Evolutionary conservation across 768 basidiomycete species (phyloP), one percentile per base, ranked within the genome.

Genomic region (Rhizopogon salebrosus): DNA sequence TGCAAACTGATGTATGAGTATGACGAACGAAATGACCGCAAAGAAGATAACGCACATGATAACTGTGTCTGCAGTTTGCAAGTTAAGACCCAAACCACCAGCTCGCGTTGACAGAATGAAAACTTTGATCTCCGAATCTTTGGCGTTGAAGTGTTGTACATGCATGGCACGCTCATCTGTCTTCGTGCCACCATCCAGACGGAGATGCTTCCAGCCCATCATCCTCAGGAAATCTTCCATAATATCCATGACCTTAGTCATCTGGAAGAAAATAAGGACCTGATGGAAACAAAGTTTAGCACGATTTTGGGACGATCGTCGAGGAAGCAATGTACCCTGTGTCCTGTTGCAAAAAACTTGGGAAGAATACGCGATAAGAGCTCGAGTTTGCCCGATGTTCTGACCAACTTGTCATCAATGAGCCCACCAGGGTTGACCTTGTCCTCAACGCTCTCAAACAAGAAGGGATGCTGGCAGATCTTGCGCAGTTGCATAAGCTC

Each of bases 261-360:
- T 98, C 72, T 99, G 97, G 85, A 98, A 98, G 83, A 99, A 98
- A 61, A 99, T 98, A 52, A 99, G 83, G 41, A 95, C 92, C 89
- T 93, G 57, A 0, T 52, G 24, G 41, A 48, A 13, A 52, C 40
- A 52, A 51, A 38, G 49, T 51, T 49, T 7, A 55, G 10, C 34
- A 59, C 3, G 18, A 41, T 22, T 6, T 35, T 16, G 34, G 4
- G 4, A 36, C 4, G 1, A 36, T 9, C 1, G 18, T 11, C 16
- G 48, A 18, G 20, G 20, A 18, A 5, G 34, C 23, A 18, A 59
- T 80, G 42, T 63, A 91, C 92, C 65, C 95, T 84, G 73, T 98
- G 97, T 4, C 87, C 89, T 6, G 90, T 92, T 6, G 80, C 71
- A 62, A 98, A 98, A 62, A 99, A 88, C 68, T 98, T 98, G 43